Percentiles rank a stretch among this genome's conserved stretches.
Evolutionary conservation across 2,329 filamentous ascomycete genomes (phyloP).

Genomic region (Lachnellula occidentalis): DNA sequence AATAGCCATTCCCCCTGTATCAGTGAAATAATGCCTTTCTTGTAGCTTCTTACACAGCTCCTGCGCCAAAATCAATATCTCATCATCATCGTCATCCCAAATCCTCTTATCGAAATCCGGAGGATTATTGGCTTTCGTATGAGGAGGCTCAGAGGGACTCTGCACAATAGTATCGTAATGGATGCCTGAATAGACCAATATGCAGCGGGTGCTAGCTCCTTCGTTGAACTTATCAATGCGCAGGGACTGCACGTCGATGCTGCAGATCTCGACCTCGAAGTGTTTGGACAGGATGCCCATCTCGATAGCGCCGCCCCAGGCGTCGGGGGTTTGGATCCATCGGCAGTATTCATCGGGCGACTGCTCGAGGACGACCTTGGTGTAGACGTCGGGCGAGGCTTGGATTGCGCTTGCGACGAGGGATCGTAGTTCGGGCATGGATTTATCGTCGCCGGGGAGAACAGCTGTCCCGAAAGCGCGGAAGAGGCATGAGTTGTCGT

Average conservation of each 20-base stretch:
- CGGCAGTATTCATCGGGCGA: conserved; percentile 70
- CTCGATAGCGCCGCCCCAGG: conserved; percentile 91
- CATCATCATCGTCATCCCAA: conserved; percentile 51
- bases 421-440: conserved; percentile 67
- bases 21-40: conserved; percentile 77
- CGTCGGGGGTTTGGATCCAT: conserved; percentile 73
- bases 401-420: conserved; percentile 77
- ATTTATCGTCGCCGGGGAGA: conserved; percentile 54
- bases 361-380: conserved; percentile 66
- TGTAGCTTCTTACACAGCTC: conserved; percentile 62
- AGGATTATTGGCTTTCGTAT: conserved; percentile 50
- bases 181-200: conserved; percentile 86
- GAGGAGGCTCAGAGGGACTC: conserved; percentile 54
- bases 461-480: conserved; percentile 79
- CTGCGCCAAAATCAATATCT: conserved; percentile 64
- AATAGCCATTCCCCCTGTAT: conserved; percentile 74
- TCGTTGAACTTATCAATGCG: conserved; percentile 75
- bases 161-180: conserved; percentile 90
- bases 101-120: conserved; percentile 68
- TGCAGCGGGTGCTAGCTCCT: conserved; percentile 56
- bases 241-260: conserved; percentile 69
- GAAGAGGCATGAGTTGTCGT: conserved; percentile 94
- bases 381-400: conserved; percentile 65
- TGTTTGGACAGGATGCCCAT: conserved; percentile 78
- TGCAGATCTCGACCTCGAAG: conserved; percentile 80